A percentile compares a stretch with the other conserved stretches of the same genome.
These are phyloP conservation scores for Triticum turgidum DNA, from an alignment of 176 grass and related monocot species.

Conservation along the genomic window DNA sequence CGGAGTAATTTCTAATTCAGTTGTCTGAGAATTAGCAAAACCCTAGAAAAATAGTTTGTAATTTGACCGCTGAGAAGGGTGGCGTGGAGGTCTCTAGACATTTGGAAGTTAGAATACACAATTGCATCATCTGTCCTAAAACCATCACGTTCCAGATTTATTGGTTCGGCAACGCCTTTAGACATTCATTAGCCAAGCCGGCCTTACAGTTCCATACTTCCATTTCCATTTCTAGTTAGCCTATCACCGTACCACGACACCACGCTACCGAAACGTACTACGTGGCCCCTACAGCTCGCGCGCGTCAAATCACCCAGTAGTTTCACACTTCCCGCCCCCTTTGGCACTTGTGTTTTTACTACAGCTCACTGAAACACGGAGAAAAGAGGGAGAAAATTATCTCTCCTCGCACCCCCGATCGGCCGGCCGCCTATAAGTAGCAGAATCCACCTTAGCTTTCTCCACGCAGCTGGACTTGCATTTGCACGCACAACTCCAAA, in stretches of 20 bases:
- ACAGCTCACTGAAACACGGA: not conserved
- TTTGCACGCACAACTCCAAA: not conserved
- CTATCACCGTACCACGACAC: not conserved
- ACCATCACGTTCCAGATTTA: not conserved
- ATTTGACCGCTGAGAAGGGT: too few relatives aligned
- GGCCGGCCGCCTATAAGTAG: constrained; percentile 42
- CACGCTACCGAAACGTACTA: not conserved
- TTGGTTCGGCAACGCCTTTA: not conserved
- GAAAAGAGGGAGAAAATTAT: not conserved
- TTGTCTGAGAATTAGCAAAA: too few relatives aligned
- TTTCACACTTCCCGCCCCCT: not conserved
- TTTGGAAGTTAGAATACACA: too few relatives aligned
- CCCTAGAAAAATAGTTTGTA: too few relatives aligned
- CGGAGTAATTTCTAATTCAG: too few relatives aligned
- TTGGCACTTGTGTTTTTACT: not conserved
- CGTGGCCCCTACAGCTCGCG: not conserved
- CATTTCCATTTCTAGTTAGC: not conserved
- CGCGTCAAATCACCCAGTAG: not conserved
- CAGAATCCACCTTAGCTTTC: not conserved
- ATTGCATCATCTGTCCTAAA: too few relatives aligned
- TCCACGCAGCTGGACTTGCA: constrained; percentile 24
- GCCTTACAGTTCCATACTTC: not conserved
- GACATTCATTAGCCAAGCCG: not conserved
- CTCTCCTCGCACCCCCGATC: not conserved
- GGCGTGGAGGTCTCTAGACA: too few relatives aligned